Conservation (phyloP, 2,329 filamentous ascomycete species). For the Ophiognomonia clavigignenti-juglandacearum region DNA sequence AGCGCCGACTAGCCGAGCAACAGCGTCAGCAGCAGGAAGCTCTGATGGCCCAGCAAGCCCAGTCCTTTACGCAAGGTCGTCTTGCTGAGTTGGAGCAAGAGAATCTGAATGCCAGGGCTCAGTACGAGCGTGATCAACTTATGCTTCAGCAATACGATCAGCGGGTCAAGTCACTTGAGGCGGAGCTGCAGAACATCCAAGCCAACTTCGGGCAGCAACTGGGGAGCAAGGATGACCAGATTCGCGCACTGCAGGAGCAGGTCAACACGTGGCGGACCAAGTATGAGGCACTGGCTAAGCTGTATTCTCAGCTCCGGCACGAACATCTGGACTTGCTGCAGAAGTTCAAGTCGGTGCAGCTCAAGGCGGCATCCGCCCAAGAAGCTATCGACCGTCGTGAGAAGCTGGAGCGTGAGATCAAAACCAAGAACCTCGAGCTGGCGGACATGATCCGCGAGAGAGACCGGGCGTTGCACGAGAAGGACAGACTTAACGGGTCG, state of each 20-base stretch:
- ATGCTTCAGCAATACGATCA: slow-evolving; percentile 97
- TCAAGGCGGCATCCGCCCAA: slow-evolving; percentile 94
- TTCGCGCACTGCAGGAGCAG: slow-evolving; percentile 88
- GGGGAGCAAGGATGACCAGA: slow-evolving; percentile 88
- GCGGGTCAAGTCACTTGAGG: slow-evolving; percentile 87
- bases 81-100: slow-evolving; percentile 92
- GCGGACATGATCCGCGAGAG: slow-evolving; percentile 98
- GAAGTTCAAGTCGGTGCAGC: slow-evolving; percentile 92
- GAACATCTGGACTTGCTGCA: slow-evolving; percentile 93
- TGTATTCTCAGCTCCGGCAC: slow-evolving; percentile 92
- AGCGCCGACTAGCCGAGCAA: slow-evolving; percentile 80
- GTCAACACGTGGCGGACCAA: slow-evolving; percentile 97
- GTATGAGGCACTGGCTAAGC: slow-evolving; percentile 92
- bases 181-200: slow-evolving; percentile 77
- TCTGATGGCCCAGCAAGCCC: slow-evolving; percentile 78
- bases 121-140: slow-evolving; percentile 95
- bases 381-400: slow-evolving; percentile 94
- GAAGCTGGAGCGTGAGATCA: slow-evolving; percentile 94
- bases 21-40: slow-evolving; percentile 88
- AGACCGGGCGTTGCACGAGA: slow-evolving; percentile 88
- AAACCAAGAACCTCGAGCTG: slow-evolving; percentile 98
- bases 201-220: slow-evolving; percentile 81
- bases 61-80: slow-evolving; percentile 93
- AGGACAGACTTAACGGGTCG: slow-evolving; percentile 78
- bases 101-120: slow-evolving; percentile 87